Conservation (phyloP, 1,139 yeast species). For the Geotrichum australiense region DNA sequence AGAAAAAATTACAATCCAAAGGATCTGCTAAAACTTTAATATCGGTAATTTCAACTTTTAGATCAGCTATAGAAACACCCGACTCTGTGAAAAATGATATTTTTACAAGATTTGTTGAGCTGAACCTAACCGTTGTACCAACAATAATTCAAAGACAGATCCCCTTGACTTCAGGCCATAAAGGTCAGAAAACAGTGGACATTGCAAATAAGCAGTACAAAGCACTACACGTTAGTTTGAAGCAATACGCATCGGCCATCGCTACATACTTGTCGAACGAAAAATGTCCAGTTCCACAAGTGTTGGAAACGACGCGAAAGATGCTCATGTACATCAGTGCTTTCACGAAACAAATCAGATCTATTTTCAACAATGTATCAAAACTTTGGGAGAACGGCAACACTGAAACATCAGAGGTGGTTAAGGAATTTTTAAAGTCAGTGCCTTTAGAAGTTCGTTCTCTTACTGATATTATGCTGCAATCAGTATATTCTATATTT, state of each 20-base stretch:
- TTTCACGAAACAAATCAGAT: constrained; percentile 70
- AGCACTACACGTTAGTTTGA: constrained; percentile 56
- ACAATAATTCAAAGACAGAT: constrained; percentile 59
- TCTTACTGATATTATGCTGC: constrained; percentile 49
- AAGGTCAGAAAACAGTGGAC: constrained; percentile 43
- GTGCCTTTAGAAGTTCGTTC: constrained; percentile 49
- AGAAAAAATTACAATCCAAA: constrained; percentile 42
- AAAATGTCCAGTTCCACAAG: constrained; percentile 65
- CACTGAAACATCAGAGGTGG: constrained; percentile 73
- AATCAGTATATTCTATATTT: constrained; percentile 68
- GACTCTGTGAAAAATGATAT: constrained; percentile 46
- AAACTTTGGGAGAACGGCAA: constrained; percentile 66
- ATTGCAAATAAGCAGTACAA: constrained; percentile 51
- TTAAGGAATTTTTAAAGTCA: constrained; percentile 79
- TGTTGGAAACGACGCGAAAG: constrained; percentile 44
- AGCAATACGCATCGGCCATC: constrained; percentile 66
- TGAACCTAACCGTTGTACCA: constrained; percentile 68
- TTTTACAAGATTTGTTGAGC: constrained; percentile 63
- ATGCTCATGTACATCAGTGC: constrained; percentile 76
- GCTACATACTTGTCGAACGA: constrained; percentile 64
- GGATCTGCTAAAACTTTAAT: constrained; percentile 53
- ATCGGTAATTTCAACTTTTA: constrained; percentile 71
- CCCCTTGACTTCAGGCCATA: constrained; percentile 45
- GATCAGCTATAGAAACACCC: constrained; percentile 73
- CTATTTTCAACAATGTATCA: constrained; percentile 57